These are phyloP conservation scores for Lippia alba DNA, from an alignment of 305 asterid genomes.

Conservation along the genomic window DNA sequence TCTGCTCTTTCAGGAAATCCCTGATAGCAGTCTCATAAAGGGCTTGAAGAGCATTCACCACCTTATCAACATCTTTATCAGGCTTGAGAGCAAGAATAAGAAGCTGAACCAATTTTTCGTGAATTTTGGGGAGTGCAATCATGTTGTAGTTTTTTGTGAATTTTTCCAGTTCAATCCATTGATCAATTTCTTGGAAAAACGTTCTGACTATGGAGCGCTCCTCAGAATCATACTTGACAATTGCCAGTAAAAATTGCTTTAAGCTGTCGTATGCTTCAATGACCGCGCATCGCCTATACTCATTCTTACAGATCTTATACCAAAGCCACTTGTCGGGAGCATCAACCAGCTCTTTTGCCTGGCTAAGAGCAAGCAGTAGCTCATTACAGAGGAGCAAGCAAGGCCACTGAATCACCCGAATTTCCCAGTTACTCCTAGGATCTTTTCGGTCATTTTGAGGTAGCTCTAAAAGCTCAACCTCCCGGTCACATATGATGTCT, in stretches of 20 bases:
- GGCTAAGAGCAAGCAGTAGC: conserved; percentile 86
- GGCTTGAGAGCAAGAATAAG: conserved; percentile 70
- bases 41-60: conserved; percentile 94
- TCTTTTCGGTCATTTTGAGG: conserved; percentile 71
- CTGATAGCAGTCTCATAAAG: conserved; percentile 91
- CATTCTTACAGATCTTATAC: conserved; percentile 81
- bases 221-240: conserved; percentile 72
- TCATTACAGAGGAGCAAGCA: conserved; percentile 91
- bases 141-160: conserved; percentile 74
- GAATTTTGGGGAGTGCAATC: conserved; percentile 68
- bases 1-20: conserved; percentile 78
- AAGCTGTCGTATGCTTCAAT: conserved; percentile 86
- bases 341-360: conserved; percentile 88
- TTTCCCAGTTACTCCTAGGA: conserved; percentile 69
- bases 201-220: conserved; percentile 83
- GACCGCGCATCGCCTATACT: conserved; percentile 89
- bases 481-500: conserved; percentile 82
- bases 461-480: conserved; percentile 91
- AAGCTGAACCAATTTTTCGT: conserved; percentile 79
- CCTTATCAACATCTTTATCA: conserved; percentile 62
- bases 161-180: conserved; percentile 73
- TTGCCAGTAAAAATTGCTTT: conserved; percentile 71
- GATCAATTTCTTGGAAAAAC: conserved; percentile 86
- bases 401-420: conserved; percentile 97
- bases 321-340: conserved; percentile 97